Percentiles rank a stretch among this genome's conserved stretches.
Evolutionary conservation across 1,284 basidiomycete genomes (phyloP).

Genomic region (Ustilago curta): DNA sequence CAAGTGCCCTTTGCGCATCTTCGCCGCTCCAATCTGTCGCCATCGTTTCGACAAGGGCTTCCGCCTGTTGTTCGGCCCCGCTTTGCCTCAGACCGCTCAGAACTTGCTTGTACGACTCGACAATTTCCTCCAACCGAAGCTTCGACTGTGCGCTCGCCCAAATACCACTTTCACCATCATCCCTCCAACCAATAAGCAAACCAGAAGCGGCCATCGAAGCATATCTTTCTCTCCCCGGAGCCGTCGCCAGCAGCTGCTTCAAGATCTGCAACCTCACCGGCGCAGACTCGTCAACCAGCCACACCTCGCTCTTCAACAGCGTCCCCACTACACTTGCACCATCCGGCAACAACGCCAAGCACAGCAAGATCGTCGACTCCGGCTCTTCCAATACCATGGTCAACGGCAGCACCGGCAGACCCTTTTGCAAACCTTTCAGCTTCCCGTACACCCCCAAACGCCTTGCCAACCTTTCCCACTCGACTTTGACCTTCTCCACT

Average conservation of each 20-base stretch:
- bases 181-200: conserved; percentile 29
- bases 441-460: conserved; percentile 15
- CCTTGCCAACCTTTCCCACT: conserved; percentile 11
- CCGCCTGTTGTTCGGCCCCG: neutral
- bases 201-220: conserved; percentile 13
- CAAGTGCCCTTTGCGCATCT: conserved; percentile 17
- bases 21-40: neutral
- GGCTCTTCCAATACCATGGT: conserved; percentile 18
- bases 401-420: conserved; percentile 23
- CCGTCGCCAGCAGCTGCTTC: conserved; percentile 16
- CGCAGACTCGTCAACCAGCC: conserved; percentile 24
- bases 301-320: conserved; percentile 9
- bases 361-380: conserved; percentile 17
- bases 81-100: neutral
- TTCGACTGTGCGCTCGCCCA: conserved; percentile 7
- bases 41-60: conserved; percentile 7
- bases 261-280: conserved; percentile 6
- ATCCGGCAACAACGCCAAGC: conserved; percentile 24
- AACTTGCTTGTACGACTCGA: conserved; percentile 9
- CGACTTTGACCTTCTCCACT: neutral
- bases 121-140: neutral
- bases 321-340: conserved; percentile 13
- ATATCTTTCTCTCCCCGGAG: neutral
- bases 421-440: conserved; percentile 1
- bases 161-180: conserved; percentile 17